phyloP scores from a whole-genome alignment of 2,329 filamentous ascomycete species.

The Neoscytalidium dimidiatum region DNA sequence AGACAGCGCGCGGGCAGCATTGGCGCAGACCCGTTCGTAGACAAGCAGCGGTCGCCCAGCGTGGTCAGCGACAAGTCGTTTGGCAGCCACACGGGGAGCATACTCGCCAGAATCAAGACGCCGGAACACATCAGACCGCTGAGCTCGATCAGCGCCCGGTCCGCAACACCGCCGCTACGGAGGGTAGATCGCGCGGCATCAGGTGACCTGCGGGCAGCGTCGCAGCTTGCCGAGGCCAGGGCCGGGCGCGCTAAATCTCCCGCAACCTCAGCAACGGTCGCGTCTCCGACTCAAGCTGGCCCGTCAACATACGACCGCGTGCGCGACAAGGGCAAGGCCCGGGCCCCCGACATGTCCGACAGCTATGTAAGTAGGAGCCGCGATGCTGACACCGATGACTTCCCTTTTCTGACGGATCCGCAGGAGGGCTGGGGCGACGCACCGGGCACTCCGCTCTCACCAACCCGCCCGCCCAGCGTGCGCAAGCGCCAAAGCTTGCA shows the following conservation, averaged over 20 bases:
- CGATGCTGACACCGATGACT: conserved; percentile 16
- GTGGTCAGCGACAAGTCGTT: conserved; percentile 48
- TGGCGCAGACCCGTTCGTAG: conserved; percentile 26
- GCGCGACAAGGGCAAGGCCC: conserved; percentile 84
- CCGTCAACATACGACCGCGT: conserved; percentile 69
- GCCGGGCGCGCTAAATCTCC: not conserved
- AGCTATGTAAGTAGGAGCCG: conserved; percentile 80
- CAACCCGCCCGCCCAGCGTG: conserved; percentile 92
- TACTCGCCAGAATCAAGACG: conserved; percentile 41
- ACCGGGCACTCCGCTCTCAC: conserved; percentile 85
- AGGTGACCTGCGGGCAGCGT: conserved; percentile 73
- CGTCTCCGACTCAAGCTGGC: conserved; percentile 36
- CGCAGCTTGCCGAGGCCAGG: conserved; percentile 57
- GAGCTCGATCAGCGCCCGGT: conserved; percentile 60
- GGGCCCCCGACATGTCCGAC: conserved; percentile 74
- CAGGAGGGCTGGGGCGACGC: conserved; percentile 95
- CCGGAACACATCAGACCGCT: conserved; percentile 59
- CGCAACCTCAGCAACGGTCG: conserved; percentile 40
- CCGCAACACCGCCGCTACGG: conserved; percentile 69
- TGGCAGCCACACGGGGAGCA: conserved; percentile 26
- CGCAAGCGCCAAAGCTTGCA: conserved; percentile 98
- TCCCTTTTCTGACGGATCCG: conserved; percentile 28
- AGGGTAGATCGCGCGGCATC: conserved; percentile 68
- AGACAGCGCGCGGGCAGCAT: conserved; percentile 2
- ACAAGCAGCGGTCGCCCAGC: conserved; percentile 40